These are phyloP conservation scores for Teratosphaeria epicoccoides DNA, from an alignment of 2,329 filamentous ascomycete genomes.

Conservation along the genomic window DNA sequence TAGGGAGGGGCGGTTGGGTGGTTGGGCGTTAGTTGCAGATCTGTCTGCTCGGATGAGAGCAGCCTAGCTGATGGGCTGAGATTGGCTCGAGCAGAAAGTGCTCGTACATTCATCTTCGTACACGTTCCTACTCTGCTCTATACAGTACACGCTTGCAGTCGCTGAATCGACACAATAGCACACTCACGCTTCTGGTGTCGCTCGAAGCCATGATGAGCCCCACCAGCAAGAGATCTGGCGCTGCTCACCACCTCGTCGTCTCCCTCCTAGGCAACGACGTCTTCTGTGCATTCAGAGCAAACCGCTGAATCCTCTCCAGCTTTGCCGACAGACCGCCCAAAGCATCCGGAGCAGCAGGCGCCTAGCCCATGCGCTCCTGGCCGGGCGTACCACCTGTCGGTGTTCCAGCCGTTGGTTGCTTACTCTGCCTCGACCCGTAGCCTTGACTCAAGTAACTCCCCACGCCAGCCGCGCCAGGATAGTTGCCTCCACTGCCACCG, in stretches of 20 bases:
- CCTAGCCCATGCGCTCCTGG: background rate
- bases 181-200: too few species aligned
- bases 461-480: slow-evolving; percentile 23
- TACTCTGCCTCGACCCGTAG: slow-evolving; percentile 9
- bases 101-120: too few species aligned
- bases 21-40: too few species aligned
- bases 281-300: background rate
- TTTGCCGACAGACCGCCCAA: background rate
- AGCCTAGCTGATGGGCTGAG: too few species aligned
- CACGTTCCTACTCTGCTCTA: too few species aligned
- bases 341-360: background rate
- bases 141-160: too few species aligned
- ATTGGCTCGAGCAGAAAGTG: too few species aligned
- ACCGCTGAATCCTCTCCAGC: background rate
- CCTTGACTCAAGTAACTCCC: slow-evolving; percentile 21
- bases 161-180: too few species aligned
- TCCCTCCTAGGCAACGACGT: background rate
- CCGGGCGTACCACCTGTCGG: background rate
- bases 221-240: too few species aligned
- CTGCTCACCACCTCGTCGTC: background rate
- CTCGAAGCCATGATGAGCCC: too few species aligned
- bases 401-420: background rate
- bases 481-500: slow-evolving; percentile 25
- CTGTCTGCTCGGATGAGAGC: too few species aligned
- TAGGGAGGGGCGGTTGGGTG: too few species aligned